Conservation (phyloP, 805 yeast genomes). For the Sungouiozyma intestinalis region DNA sequence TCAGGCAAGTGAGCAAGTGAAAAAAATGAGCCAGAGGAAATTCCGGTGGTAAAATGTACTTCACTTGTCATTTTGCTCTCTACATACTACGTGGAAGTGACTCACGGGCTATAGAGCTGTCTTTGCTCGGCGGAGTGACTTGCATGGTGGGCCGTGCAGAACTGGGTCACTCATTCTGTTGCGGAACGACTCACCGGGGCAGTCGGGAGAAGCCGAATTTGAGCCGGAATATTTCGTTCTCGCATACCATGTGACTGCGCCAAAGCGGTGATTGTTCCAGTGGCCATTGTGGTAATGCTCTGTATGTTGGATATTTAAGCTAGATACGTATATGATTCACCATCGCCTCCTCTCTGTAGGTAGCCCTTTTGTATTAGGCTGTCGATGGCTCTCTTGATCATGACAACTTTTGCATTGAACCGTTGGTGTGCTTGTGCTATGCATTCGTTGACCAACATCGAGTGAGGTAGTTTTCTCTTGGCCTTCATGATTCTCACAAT, state of each 20-base stretch:
- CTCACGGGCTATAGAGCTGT: too few relatives aligned
- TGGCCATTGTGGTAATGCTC: neutral
- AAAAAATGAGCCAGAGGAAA: too few relatives aligned
- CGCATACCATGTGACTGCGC: too few relatives aligned
- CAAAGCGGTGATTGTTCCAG: neutral
- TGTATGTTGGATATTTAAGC: slow-evolving; percentile 36
- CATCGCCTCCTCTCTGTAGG: slow-evolving; percentile 62
- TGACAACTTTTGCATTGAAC: slow-evolving; percentile 76
- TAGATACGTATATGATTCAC: slow-evolving; percentile 67
- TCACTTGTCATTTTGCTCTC: neutral
- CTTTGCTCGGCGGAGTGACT: too few relatives aligned
- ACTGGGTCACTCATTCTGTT: too few relatives aligned
- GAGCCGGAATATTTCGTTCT: neutral
- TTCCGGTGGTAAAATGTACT: neutral
- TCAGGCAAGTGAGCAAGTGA: too few relatives aligned
- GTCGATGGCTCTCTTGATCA: slow-evolving; percentile 80
- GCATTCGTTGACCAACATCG: slow-evolving; percentile 75
- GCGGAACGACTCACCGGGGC: neutral
- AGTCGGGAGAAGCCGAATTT: too few relatives aligned
- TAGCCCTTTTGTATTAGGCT: slow-evolving; percentile 78
- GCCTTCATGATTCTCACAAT: slow-evolving; percentile 97
- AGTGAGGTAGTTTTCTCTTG: slow-evolving; percentile 68
- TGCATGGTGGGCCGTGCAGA: too few relatives aligned
- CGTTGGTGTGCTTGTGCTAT: slow-evolving; percentile 72
- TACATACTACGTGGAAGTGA: neutral